A percentile compares a stretch with the other conserved stretches of the same genome.
phyloP scores from a whole-genome alignment of 768 basidiomycete genomes.

The Boletus vinaceobasis region DNA sequence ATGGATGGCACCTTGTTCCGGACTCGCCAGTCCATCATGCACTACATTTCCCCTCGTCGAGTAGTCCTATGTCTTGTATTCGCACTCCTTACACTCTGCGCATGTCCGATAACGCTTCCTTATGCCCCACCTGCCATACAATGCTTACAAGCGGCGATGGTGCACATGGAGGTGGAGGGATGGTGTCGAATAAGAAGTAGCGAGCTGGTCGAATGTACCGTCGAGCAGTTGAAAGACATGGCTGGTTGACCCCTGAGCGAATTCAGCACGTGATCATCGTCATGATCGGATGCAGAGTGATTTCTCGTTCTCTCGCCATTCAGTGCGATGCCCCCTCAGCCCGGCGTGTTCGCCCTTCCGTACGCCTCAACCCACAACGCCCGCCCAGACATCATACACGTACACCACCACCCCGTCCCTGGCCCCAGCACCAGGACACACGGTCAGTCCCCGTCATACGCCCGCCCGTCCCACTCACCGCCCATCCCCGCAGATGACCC shows the following conservation, averaged over 20 bases:
- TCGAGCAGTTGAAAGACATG: no score
- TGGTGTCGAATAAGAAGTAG: no score
- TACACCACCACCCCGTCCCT: slow-evolving; percentile 39
- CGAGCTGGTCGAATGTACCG: no score
- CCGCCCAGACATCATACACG: slow-evolving; percentile 35
- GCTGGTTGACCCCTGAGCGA: background rate
- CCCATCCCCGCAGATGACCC: slow-evolving; percentile 35
- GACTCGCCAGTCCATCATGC: no score
- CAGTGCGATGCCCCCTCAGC: slow-evolving; percentile 60
- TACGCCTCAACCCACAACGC: slow-evolving; percentile 48
- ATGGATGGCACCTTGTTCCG: background rate
- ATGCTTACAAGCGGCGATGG: no score
- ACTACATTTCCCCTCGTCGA: no score
- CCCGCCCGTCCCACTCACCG: slow-evolving; percentile 31
- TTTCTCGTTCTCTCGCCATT: slow-evolving; percentile 6
- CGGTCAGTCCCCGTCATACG: slow-evolving; percentile 16
- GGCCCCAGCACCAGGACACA: slow-evolving; percentile 44
- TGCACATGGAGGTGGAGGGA: no score
- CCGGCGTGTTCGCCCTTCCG: slow-evolving; percentile 63
- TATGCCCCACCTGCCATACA: no score
- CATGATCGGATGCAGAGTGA: slow-evolving; percentile 19
- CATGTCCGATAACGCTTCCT: no score
- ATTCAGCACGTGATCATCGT: slow-evolving; percentile 16
- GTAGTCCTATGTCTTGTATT: no score
- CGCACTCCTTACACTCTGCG: no score